Conservation (phyloP, 306 rosid genomes). For the Pyrus pyrifolia region DNA sequence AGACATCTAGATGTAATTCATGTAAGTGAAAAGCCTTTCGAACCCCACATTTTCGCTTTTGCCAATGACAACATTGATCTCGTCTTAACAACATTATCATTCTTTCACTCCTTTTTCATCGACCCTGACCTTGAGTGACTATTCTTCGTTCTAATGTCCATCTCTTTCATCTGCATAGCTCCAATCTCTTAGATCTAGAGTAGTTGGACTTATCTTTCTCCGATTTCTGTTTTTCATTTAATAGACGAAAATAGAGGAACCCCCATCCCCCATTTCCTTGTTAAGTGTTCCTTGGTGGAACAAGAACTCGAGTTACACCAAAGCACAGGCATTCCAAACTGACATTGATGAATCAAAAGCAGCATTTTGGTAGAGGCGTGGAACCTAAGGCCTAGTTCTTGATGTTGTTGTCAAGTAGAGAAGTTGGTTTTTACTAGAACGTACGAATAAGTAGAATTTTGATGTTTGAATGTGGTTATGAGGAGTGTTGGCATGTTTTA, state of each 20-base stretch:
- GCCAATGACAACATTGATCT: background rate
- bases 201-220: background rate
- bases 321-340: background rate
- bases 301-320: background rate
- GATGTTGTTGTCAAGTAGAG: no score
- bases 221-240: background rate
- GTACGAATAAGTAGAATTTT: no score
- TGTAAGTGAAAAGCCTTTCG: background rate
- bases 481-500: no score
- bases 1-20: background rate
- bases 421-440: no score
- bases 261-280: background rate
- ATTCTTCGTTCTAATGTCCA: background rate
- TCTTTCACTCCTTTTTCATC: no score
- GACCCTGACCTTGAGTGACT: no score
- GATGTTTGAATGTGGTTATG: no score
- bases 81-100: background rate
- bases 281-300: background rate
- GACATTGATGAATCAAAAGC: no score
- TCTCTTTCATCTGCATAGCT: background rate
- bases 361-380: no score
- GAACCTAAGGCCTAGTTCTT: no score
- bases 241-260: no score
- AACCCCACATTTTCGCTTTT: background rate
- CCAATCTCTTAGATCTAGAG: background rate